Evolutionary conservation across 75 land plant species (phyloP).

Genomic region (Cunninghamia lanceolata): DNA sequence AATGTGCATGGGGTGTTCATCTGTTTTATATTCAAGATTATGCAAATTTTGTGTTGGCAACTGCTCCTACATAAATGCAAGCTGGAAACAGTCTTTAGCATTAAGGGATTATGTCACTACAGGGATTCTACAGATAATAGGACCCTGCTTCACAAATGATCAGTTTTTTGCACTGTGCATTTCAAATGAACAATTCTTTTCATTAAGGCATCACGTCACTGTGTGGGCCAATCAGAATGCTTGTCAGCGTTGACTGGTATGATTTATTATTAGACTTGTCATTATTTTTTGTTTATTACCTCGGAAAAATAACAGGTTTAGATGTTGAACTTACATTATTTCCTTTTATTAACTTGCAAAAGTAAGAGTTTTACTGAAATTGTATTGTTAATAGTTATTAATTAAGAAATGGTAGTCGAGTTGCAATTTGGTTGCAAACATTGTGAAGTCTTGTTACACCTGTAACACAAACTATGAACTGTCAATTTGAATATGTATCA

Average conservation of each 20-base stretch:
- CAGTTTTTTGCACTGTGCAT: too few species aligned
- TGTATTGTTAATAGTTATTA: too few species aligned
- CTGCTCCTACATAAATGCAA: background rate
- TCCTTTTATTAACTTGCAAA: background rate
- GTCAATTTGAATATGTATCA: background rate
- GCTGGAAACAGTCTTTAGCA: background rate
- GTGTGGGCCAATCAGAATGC: background rate
- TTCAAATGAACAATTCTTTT: background rate
- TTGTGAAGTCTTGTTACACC: background rate
- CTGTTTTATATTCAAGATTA: background rate
- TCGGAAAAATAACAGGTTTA: too few species aligned
- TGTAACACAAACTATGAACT: background rate
- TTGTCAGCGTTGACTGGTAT: background rate
- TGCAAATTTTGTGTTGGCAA: background rate
- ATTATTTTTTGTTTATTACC: too few species aligned
- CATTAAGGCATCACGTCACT: background rate
- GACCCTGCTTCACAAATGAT: too few species aligned
- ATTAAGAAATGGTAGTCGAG: background rate
- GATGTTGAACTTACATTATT: background rate
- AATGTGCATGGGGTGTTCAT: background rate
- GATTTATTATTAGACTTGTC: background rate
- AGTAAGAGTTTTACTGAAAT: background rate
- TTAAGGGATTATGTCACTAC: too few species aligned
- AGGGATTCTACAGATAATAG: too few species aligned
- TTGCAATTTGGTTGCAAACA: background rate